These are phyloP conservation scores for Globisporangium alternatum DNA, from an alignment of 352 stramenopile genomes.

Conservation along the genomic window DNA sequence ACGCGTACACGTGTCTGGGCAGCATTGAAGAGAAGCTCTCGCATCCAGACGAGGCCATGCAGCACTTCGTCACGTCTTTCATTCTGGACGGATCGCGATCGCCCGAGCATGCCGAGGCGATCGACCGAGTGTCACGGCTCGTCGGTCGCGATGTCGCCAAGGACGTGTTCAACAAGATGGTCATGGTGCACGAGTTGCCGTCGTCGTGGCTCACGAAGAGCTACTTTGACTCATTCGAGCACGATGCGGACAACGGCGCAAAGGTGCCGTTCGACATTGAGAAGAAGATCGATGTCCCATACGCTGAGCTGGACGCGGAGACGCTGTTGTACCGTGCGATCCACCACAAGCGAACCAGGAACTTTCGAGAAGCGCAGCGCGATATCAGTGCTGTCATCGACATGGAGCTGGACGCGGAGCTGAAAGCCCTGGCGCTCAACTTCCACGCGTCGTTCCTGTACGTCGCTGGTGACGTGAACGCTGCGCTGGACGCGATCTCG, in stretches of 20 bases:
- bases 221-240: conserved; percentile 85
- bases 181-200: conserved; percentile 69
- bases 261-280: conserved; percentile 59
- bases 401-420: conserved; percentile 36
- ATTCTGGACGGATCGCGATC: conserved; percentile 79
- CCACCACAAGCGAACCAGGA: conserved; percentile 57
- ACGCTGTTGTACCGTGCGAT: conserved; percentile 63
- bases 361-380: conserved; percentile 47
- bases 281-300: conserved; percentile 39
- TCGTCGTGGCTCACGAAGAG: conserved; percentile 77
- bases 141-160: conserved; percentile 69
- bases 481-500: conserved; percentile 60
- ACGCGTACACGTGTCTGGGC: conserved; percentile 68
- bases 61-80: conserved; percentile 81
- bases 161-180: conserved; percentile 64
- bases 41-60: conserved; percentile 61
- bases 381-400: conserved; percentile 40
- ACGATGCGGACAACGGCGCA: conserved; percentile 63
- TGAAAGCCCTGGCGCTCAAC: conserved; percentile 62
- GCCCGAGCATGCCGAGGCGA: conserved; percentile 58
- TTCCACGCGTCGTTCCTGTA: conserved; percentile 82
- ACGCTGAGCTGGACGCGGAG: conserved; percentile 45
- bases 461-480: conserved; percentile 71
- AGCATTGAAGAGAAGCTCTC: conserved; percentile 54
- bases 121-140: conserved; percentile 65